phyloP scores from a whole-genome alignment of 2,329 filamentous ascomycete species.

The Colletotrichum nymphaeae region DNA sequence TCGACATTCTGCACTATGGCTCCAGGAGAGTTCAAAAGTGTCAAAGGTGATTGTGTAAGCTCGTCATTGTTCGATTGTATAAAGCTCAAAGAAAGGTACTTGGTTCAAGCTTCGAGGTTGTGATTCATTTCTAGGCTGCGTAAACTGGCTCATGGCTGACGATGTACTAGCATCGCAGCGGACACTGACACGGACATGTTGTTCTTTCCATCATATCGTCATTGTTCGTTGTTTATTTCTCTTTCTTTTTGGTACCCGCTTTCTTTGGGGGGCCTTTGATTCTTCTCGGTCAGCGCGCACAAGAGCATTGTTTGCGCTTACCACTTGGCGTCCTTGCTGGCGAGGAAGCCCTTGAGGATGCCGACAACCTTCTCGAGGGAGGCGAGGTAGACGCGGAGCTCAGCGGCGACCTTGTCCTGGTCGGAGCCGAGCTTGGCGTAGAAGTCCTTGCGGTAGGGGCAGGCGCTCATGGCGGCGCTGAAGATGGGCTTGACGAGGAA shows the following conservation, averaged over 20 bases:
- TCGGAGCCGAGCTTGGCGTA: constrained; percentile 86
- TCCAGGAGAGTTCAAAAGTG: not conserved
- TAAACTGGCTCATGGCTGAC: constrained; percentile 23
- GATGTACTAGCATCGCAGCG: constrained; percentile 21
- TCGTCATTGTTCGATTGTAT: not conserved
- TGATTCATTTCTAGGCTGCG: constrained; percentile 35
- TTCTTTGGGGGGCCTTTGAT: not conserved
- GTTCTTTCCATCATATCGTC: constrained; percentile 24
- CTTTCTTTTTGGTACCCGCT: not conserved
- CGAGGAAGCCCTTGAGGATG: constrained; percentile 75
- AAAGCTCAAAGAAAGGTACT: not conserved
- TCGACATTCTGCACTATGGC: not conserved
- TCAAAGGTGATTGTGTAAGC: not conserved
- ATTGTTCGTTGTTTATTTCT: constrained; percentile 12
- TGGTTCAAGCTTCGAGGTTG: constrained; percentile 13
- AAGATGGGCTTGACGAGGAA: constrained; percentile 94
- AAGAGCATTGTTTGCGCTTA: constrained; percentile 43
- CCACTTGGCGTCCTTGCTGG: constrained; percentile 69
- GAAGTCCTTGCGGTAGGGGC: constrained; percentile 93
- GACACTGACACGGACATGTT: constrained; percentile 18
- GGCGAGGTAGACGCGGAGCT: constrained; percentile 78
- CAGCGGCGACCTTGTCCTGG: constrained; percentile 68
- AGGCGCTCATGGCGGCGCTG: constrained; percentile 90
- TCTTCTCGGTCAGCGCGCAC: not conserved
- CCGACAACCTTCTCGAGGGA: constrained; percentile 80